Conservation (phyloP, 75 land plant species). For the Pinus tabuliformis region DNA sequence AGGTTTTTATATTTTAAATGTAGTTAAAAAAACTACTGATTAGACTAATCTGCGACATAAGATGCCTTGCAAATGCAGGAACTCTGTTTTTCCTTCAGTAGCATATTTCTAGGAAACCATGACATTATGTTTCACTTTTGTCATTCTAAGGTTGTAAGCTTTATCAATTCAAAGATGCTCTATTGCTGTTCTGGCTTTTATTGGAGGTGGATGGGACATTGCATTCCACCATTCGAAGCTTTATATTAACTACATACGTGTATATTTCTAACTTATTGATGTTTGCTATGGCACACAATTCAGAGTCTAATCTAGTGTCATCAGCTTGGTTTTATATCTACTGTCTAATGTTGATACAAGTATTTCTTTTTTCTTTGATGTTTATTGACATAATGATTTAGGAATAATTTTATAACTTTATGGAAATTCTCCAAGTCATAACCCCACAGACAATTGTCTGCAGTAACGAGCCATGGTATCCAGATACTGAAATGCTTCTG, state of each 20-base stretch:
- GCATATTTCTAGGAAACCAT: not conserved
- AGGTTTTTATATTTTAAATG: not conserved
- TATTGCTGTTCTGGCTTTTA: not conserved
- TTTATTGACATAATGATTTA: not conserved
- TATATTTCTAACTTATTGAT: not conserved
- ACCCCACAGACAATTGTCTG: no score
- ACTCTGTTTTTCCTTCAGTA: not conserved
- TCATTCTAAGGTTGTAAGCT: not conserved
- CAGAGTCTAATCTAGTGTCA: not conserved
- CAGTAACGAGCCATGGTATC: no score
- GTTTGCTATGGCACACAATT: not conserved
- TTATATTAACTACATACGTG: not conserved
- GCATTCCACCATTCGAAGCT: not conserved
- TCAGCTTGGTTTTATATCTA: not conserved
- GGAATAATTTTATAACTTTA: not conserved
- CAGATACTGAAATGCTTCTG: no score
- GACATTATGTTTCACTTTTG: not conserved
- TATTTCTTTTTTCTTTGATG: not conserved
- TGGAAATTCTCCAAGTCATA: no score
- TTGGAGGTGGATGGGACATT: not conserved
- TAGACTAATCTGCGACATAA: not conserved
- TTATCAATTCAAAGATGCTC: not conserved
- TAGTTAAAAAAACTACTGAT: not conserved
- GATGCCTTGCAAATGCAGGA: not conserved
- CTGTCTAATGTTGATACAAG: not conserved